Base-by-base conservation (phyloP, 2,329 filamentous ascomycete species). In the Clonostachys rosea region DNA sequence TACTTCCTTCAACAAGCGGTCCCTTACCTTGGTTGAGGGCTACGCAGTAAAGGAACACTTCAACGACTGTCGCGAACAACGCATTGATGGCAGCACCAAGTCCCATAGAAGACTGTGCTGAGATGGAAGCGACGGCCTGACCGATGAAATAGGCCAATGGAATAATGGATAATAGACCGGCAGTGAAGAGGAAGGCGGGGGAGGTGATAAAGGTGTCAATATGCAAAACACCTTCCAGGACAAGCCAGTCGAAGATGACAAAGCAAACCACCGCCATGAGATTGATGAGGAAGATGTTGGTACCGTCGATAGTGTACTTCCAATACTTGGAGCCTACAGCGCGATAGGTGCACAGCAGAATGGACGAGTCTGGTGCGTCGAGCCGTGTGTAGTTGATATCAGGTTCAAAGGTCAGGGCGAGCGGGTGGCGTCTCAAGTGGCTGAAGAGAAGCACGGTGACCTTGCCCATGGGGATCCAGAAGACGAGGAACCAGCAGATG, bases 211-310 rank as follows among this genome's bases (percentile, higher is more conserved):
- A 81, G 51, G 76, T 83, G 24, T 94, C 72, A 20, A 95, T 55
- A 17, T 86, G 79, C 35, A 97, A 68, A 5, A 82, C 68, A 14
- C 83, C 73, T 34, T 84, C 78, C 24, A 99, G 74, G 20, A 99
- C 75, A 50, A 84, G 84, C 76, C 92, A 97, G 72, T 99, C 94
- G 54, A 95, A 82, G 52, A 99, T 95, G 59, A 92, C 88, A 61
- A 99, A 96, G 20, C 89, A 72, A n/a, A 99, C 94, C 16, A 99
- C 81, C 12, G 83, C 87, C 71, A 97, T 89, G 48, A 99, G 79
- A 64, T 99, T 99, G 74, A 99, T 96, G 55, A 99, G 82, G 70
- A 99, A 97, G 62, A 99, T 95, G 69, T 99, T 99, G 51, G 94
- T 99, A 47, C 94, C 95, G 62, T 99, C 94, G 49, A 99, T 78